Conservation (phyloP, 75 land plant genomes). For the Sequoia sempervirens region DNA sequence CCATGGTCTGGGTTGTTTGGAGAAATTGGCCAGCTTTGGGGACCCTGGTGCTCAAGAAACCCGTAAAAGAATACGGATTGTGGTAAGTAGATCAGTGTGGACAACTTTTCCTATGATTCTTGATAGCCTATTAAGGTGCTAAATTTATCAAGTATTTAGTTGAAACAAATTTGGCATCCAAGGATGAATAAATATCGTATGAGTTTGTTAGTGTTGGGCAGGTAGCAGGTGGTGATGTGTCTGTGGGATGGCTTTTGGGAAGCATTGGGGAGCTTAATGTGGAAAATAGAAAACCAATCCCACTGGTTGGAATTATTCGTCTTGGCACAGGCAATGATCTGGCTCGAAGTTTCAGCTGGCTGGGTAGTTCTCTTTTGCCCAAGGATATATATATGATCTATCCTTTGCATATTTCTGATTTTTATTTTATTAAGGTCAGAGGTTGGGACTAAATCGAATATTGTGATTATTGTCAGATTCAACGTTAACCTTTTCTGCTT, state of each 20-base stretch:
- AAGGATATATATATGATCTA: slow-evolving; percentile 2
- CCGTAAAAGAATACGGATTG: slow-evolving; percentile 63
- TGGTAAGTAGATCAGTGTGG: slow-evolving; percentile 38
- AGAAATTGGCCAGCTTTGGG: too few species aligned
- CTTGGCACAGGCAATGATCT: slow-evolving; percentile 99
- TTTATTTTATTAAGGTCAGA: not conserved
- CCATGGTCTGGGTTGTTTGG: slow-evolving; percentile 84
- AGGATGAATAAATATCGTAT: not conserved
- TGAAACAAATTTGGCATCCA: not conserved
- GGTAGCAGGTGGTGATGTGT: slow-evolving; percentile 99
- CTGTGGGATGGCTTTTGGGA: slow-evolving; percentile 95
- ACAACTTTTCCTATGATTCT: not conserved
- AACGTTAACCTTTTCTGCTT: not conserved
- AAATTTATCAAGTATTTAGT: not conserved
- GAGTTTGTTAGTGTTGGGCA: slow-evolving; percentile 11
- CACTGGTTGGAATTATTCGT: slow-evolving; percentile 86
- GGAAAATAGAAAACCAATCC: slow-evolving; percentile 44
- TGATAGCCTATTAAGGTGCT: slow-evolving; percentile 1
- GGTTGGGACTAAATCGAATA: not conserved
- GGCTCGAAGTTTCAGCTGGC: slow-evolving; percentile 97
- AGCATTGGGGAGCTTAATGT: slow-evolving; percentile 48
- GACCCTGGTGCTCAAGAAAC: too few species aligned
- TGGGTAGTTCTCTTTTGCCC: slow-evolving; percentile 18
- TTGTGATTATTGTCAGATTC: not conserved
- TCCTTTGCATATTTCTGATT: not conserved